Conservation (phyloP, 345 rosid genomes). For the Carallia brachiata region DNA sequence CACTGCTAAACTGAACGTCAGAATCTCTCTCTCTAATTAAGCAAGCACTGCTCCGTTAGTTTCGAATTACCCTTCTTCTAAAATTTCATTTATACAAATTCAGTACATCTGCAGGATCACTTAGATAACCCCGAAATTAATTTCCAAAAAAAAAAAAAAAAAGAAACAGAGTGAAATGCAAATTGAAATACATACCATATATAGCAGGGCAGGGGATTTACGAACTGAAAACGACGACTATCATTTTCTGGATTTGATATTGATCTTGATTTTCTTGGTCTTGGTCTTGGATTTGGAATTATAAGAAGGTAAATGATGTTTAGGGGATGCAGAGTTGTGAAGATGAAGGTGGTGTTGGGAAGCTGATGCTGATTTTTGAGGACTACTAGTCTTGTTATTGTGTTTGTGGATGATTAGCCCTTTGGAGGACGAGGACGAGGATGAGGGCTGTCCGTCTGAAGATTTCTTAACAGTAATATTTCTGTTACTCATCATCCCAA, state of each 20-base stretch:
- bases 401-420: constrained; percentile 1
- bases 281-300: constrained; percentile 39
- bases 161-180: neutral
- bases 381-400: neutral
- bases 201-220: neutral
- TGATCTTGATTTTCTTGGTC: neutral
- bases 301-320: constrained; percentile 8
- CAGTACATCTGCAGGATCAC: neutral
- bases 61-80: no score
- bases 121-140: neutral
- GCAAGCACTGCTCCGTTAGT: no score
- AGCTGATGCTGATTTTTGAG: constrained; percentile 3
- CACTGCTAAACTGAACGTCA: no score
- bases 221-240: neutral
- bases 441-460: no score
- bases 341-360: constrained; percentile 14
- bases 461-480: constrained; percentile 23
- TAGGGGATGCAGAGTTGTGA: constrained; percentile 17
- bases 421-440: no score
- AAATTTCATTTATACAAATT: neutral
- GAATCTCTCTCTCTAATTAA: no score
- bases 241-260: constrained; percentile 24
- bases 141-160: no score
- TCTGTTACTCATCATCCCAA: constrained; percentile 52
- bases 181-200: no score